Conservation (phyloP, 306 rosid species). For the Urtica urens region DNA sequence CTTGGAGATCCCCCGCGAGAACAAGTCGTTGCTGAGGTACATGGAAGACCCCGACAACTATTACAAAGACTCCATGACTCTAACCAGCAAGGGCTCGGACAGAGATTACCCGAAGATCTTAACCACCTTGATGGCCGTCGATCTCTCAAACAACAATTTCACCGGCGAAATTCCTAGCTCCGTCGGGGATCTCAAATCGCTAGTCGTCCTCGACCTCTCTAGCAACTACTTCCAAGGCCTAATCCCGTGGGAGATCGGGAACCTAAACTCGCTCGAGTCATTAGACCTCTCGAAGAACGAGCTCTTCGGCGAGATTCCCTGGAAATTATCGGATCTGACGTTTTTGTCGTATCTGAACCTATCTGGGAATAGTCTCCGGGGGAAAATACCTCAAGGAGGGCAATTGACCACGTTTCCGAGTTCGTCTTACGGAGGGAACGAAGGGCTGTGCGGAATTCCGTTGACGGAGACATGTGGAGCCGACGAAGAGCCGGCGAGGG, state of each 20-base stretch:
- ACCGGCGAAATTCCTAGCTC: not conserved
- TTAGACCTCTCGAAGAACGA: conserved; percentile 4
- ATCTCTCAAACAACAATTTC: conserved; percentile 4
- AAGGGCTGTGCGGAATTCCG: not conserved
- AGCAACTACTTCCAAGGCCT: not conserved
- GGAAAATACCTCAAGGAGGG: not conserved
- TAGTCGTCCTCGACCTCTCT: not conserved
- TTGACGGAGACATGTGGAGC: not conserved
- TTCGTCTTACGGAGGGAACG: not conserved
- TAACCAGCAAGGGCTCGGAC: not conserved
- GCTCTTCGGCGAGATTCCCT: not conserved
- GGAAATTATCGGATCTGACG: not conserved
- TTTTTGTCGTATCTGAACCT: conserved; percentile 3
- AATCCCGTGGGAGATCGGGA: not conserved
- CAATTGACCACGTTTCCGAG: not conserved
- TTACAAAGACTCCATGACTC: not conserved
- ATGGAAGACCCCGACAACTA: not conserved
- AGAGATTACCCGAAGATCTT: not conserved
- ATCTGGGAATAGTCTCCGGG: not conserved
- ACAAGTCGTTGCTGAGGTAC: not conserved
- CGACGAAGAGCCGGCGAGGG: not conserved
- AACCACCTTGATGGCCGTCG: not conserved
- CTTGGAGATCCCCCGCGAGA: not conserved
- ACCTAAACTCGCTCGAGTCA: not conserved
- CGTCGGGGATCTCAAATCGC: not conserved